These are phyloP conservation scores for Tripterygium wilfordii DNA, from an alignment of 177 flowering plant genomes.

Conservation along the genomic window DNA sequence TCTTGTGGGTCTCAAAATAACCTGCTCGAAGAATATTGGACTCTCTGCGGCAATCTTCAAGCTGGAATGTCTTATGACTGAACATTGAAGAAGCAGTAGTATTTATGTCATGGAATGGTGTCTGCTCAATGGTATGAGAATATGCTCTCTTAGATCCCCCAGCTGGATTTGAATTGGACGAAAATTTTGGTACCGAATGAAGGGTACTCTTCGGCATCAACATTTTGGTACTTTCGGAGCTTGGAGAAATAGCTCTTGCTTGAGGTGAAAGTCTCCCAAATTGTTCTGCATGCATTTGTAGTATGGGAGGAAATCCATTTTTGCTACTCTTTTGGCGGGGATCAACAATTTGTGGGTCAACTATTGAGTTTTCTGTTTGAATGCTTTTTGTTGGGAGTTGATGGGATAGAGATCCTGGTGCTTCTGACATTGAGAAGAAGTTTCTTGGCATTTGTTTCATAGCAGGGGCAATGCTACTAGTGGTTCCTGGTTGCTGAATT, in stretches of 20 bases:
- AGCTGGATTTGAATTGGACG: slow-evolving; percentile 11
- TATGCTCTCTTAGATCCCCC: slow-evolving; percentile 30
- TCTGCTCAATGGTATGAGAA: slow-evolving; percentile 9
- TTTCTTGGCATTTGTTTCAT: slow-evolving; percentile 7
- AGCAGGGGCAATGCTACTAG: not conserved
- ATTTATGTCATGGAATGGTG: not conserved
- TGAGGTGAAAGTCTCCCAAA: slow-evolving; percentile 10
- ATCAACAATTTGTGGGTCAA: slow-evolving; percentile 1
- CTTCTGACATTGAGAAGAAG: not conserved
- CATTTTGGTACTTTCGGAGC: slow-evolving; percentile 6
- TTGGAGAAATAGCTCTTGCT: slow-evolving; percentile 5
- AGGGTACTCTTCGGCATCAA: slow-evolving; percentile 5
- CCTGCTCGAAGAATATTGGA: slow-evolving; percentile 3
- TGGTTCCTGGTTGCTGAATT: slow-evolving; percentile 10
- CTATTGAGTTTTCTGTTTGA: slow-evolving; percentile 8
- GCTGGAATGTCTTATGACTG: slow-evolving; percentile 13
- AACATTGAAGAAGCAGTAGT: slow-evolving; percentile 4
- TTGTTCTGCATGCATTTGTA: slow-evolving; percentile 15
- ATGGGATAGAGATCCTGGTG: slow-evolving; percentile 2
- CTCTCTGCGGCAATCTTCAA: slow-evolving; percentile 2
- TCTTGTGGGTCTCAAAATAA: slow-evolving; percentile 18
- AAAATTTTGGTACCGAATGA: slow-evolving; percentile 9
- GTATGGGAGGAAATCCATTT: slow-evolving; percentile 4
- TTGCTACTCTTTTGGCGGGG: slow-evolving; percentile 6
- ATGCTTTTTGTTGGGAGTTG: slow-evolving; percentile 10